These are phyloP conservation scores for Globisporangium orthogonon DNA, from an alignment of 352 stramenopile species.

Conservation along the genomic window DNA sequence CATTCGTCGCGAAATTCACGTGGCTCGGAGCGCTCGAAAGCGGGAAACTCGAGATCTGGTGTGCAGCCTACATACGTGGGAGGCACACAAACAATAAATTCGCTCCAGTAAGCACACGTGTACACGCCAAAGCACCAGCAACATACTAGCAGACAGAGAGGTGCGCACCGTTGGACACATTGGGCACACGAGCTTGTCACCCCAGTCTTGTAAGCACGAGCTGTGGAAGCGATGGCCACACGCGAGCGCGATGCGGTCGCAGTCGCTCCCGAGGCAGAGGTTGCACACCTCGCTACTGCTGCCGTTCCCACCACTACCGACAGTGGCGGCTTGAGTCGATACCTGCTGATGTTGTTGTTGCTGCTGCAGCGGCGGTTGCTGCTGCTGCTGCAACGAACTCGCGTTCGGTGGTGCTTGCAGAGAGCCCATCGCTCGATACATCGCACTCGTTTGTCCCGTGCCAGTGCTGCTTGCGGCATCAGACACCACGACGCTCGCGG, in stretches of 20 bases:
- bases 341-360: background rate
- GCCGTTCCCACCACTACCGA: background rate
- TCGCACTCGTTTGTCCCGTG: background rate
- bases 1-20: constrained; percentile 1
- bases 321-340: background rate
- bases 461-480: constrained; percentile 1
- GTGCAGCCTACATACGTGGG: constrained; percentile 1
- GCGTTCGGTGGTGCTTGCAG: background rate
- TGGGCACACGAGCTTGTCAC: constrained; percentile 41
- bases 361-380: background rate
- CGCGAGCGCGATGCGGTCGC: constrained; percentile 41
- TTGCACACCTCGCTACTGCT: constrained; percentile 22
- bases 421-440: constrained; percentile 3
- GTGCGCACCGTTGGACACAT: constrained; percentile 36
- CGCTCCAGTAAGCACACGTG: constrained; percentile 6
- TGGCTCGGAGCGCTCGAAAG: background rate
- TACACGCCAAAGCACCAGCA: constrained; percentile 3
- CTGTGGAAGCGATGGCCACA: constrained; percentile 72
- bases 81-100: constrained; percentile 3
- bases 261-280: constrained; percentile 37
- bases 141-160: background rate
- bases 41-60: constrained; percentile 13
- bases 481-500: background rate
- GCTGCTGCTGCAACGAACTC: background rate
- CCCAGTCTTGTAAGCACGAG: constrained; percentile 60